phyloP scores from a whole-genome alignment of 805 yeast genomes.

The Candida corydali region DNA sequence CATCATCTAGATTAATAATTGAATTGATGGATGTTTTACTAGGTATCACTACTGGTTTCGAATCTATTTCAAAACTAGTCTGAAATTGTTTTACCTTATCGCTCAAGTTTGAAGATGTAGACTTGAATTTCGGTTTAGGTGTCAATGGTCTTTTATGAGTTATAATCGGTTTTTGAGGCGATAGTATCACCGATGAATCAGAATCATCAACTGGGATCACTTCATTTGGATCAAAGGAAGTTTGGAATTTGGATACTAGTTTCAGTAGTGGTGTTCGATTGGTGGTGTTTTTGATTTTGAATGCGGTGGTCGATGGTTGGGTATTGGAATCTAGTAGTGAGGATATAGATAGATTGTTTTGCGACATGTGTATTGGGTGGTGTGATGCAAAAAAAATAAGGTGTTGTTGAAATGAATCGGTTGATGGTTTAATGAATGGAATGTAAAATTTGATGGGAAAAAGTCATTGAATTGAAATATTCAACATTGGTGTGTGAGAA shows the following conservation, averaged over 20 bases:
- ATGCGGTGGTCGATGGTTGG: conserved; percentile 9
- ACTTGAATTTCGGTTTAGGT: conserved; percentile 6
- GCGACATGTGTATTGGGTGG: too few species aligned
- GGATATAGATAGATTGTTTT: conserved; percentile 26
- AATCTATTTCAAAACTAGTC: conserved; percentile 21
- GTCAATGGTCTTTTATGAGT: background rate
- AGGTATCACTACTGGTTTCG: conserved; percentile 9
- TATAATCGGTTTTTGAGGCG: background rate
- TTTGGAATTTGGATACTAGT: conserved; percentile 30
- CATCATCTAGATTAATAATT: conserved; percentile 36
- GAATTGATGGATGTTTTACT: conserved; percentile 38
- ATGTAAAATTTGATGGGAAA: too few species aligned
- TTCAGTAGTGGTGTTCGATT: conserved; percentile 10
- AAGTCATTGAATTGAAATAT: too few species aligned
- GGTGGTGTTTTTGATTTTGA: conserved; percentile 1
- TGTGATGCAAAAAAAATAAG: background rate
- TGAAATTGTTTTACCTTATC: conserved; percentile 31
- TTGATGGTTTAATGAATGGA: too few species aligned
- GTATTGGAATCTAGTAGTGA: conserved; percentile 20
- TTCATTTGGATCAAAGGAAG: conserved; percentile 17
- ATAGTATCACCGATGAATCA: background rate
- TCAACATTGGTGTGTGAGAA: too few species aligned
- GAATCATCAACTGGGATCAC: conserved; percentile 4
- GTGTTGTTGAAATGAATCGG: background rate
- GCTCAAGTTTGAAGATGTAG: conserved; percentile 8